Evolutionary conservation across 2,329 filamentous ascomycete species (phyloP), one percentile per base, ranked within the genome.

Genomic region (Pyrenophora teres): DNA sequence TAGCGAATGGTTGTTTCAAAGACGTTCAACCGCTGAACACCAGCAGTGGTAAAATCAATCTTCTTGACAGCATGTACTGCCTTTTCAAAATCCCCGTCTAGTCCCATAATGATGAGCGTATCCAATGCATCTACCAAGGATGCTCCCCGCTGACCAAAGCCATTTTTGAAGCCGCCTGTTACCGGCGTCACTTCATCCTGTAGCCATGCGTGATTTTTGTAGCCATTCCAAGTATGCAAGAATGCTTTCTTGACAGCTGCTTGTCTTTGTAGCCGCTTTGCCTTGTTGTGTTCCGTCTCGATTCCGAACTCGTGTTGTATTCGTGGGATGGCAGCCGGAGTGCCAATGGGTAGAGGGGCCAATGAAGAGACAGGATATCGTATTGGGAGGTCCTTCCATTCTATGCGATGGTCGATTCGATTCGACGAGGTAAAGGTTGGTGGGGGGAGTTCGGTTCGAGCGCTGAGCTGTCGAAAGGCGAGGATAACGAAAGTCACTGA

Each of bases 61-160:
- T 76, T 76, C 35, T 76, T 77, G 2, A 81, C 76, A 2, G 80
- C 81, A 23, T 73, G 71, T 2, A 81, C 78, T 4, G 84, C 83
- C 16, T 78, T 68, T 42, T 79, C 71, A 57, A 87, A 86, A 27
- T 87, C 84, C 1, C 80, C 73, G 27, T 77, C 70, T 36, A 86
- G 68, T 6, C 72, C 83, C 83, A 87, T 85, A 39, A 87, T 86
- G 76, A 79, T 82, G 2, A 87, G 77, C 0, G 83, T 85, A 54
- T 87, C 84, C 43, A 87, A 75, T 0, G 79, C 73, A 62, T 87
- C 85, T 19, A 87, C 79, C 42, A 87, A 67, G 0, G 83, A 85
- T 2, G 83, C 84, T 0, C 77, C 83, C 78, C 82, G 84, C 19
- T 80, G 79, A 8, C 81, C 80, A 59, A 83, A 83, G 0, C 72